phyloP scores from a whole-genome alignment of 2,329 filamentous ascomycete species.

The Shiraia bambusicola region DNA sequence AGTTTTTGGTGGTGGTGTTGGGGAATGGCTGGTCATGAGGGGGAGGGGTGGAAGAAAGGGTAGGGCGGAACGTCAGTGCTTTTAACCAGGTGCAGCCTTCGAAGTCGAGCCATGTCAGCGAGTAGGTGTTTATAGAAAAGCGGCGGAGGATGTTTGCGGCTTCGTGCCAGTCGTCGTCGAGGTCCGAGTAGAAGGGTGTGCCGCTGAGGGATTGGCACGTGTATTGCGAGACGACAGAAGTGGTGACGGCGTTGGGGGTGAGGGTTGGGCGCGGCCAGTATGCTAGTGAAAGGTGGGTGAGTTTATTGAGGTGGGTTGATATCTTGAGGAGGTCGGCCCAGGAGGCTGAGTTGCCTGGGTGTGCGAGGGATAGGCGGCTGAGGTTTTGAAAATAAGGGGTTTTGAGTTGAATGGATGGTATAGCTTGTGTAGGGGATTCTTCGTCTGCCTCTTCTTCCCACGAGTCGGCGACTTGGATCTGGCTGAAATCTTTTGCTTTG shows the following conservation, averaged over 20 bases:
- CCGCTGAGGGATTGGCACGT: conserved; percentile 53
- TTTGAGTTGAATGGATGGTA: conserved; percentile 19
- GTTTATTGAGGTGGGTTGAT: conserved; percentile 54
- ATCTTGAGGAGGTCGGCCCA: conserved; percentile 60
- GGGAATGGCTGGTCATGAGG: neutral
- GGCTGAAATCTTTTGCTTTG: conserved; percentile 16
- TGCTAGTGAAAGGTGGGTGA: conserved; percentile 64
- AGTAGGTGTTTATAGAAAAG: conserved; percentile 58
- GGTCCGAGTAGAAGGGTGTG: conserved; percentile 54
- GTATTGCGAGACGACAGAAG: conserved; percentile 47
- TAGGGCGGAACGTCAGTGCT: conserved; percentile 50
- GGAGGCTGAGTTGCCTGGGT: conserved; percentile 51
- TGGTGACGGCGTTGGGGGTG: conserved; percentile 55
- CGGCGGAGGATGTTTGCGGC: conserved; percentile 58
- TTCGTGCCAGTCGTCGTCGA: conserved; percentile 59
- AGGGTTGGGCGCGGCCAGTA: conserved; percentile 62
- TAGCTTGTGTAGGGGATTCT: neutral
- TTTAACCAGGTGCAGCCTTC: conserved; percentile 62
- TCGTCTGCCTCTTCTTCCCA: conserved; percentile 49
- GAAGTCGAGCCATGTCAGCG: conserved; percentile 62
- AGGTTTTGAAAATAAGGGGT: conserved; percentile 52
- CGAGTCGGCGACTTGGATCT: conserved; percentile 43
- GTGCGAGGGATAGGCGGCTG: conserved; percentile 60
- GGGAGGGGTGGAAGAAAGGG: neutral
- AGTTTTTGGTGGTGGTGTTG: conserved; percentile 6